These are phyloP conservation scores for Chaetomiaceae sp. DNA, from an alignment of 2,329 filamentous ascomycete genomes.

Conservation along the genomic window DNA sequence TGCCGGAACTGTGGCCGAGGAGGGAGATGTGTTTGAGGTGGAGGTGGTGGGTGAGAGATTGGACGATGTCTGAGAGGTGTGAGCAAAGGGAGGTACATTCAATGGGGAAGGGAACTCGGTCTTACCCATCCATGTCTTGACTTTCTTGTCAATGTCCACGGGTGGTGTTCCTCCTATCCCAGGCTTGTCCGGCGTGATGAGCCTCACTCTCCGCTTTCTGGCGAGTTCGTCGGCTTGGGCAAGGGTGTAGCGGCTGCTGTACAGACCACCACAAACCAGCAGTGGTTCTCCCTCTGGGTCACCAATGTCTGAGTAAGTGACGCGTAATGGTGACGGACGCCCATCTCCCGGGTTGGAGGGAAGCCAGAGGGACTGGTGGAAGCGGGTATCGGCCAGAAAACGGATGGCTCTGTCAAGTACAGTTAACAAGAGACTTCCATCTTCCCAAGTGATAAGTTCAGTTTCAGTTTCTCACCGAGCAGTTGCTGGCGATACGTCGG, in stretches of 20 bases:
- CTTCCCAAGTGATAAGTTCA: too few relatives aligned
- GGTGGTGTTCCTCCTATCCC: not conserved
- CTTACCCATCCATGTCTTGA: not conserved
- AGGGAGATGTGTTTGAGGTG: not conserved
- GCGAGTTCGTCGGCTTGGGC: not conserved
- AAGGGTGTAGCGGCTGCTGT: not conserved
- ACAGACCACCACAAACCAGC: not conserved
- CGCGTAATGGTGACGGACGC: not conserved
- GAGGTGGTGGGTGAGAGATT: not conserved
- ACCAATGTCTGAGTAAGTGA: not conserved
- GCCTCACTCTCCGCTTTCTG: not conserved
- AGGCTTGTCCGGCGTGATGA: not conserved
- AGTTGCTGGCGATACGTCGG: too few relatives aligned
- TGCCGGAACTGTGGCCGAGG: not conserved
- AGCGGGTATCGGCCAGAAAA: not conserved
- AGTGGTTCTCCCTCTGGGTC: not conserved
- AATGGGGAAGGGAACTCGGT: not conserved
- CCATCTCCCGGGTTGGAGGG: not conserved
- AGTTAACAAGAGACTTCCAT: too few relatives aligned
- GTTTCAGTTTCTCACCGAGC: too few relatives aligned
- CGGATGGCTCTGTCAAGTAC: not conserved
- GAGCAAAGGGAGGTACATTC: not conserved
- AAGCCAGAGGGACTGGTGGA: not conserved
- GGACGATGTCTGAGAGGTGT: not conserved
- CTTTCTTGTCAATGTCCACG: not conserved